Conservation (phyloP, 108 stramenopile species). For the Conticribra guillardii region DNA sequence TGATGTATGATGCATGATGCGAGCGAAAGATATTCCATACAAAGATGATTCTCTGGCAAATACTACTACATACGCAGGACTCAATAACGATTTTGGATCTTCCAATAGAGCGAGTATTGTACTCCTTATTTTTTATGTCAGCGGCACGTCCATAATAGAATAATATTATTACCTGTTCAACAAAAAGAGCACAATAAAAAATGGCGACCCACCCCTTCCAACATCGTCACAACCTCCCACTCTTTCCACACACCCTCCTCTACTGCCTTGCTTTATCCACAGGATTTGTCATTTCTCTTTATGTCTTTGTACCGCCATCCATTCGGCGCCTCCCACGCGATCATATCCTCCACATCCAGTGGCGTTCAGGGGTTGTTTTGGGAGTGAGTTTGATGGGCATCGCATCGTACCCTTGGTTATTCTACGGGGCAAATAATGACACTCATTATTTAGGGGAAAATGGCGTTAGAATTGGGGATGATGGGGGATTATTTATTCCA, state of each 20-base stretch:
- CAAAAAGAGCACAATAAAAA: not conserved
- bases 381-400: conserved; percentile 42
- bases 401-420: conserved; percentile 54
- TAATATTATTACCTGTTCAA: not conserved
- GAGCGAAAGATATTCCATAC: too few relatives aligned
- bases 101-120: too few relatives aligned
- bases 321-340: conserved; percentile 64
- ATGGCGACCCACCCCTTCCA: conserved; percentile 3
- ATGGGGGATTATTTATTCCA: not conserved
- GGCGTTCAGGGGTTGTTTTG: conserved; percentile 52
- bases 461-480: too few relatives aligned
- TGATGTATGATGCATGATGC: too few relatives aligned
- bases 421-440: conserved; percentile 41
- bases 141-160: too few relatives aligned
- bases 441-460: too few relatives aligned
- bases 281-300: conserved; percentile 71
- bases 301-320: conserved; percentile 65
- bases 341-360: conserved; percentile 66
- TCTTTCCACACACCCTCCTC: conserved; percentile 8
- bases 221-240: conserved; percentile 2
- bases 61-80: too few relatives aligned
- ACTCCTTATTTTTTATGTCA: too few relatives aligned
- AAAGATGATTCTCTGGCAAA: too few relatives aligned
- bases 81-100: too few relatives aligned
- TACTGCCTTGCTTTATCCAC: conserved; percentile 46